Evolutionary conservation across 176 grass and related monocot genomes (phyloP).

Genomic region (Oryza meridionalis): DNA sequence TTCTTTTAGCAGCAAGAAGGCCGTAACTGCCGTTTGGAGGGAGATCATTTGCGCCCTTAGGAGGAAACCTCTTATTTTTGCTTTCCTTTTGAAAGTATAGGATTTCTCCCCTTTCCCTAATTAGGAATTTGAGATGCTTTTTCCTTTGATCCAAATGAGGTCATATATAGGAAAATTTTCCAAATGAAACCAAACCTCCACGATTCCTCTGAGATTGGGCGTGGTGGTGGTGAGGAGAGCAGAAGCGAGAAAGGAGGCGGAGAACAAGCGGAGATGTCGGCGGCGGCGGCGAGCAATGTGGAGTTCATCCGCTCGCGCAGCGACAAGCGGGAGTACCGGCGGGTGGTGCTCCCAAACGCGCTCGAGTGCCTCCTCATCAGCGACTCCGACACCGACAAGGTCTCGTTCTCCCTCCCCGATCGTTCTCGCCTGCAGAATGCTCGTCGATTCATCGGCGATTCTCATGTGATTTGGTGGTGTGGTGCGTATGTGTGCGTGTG

Average conservation of each 20-base stretch:
- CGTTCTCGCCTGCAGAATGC: conserved; percentile 13
- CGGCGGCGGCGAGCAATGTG: conserved; percentile 35
- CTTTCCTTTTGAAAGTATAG: too few relatives aligned
- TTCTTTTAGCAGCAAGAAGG: too few relatives aligned
- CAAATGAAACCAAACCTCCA: too few relatives aligned
- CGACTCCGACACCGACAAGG: conserved; percentile 96
- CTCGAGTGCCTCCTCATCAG: conserved; percentile 87
- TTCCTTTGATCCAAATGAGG: too few relatives aligned
- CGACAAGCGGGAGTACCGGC: conserved; percentile 87
- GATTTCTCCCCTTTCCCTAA: too few relatives aligned
- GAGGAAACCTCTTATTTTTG: too few relatives aligned
- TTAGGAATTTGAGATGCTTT: too few relatives aligned
- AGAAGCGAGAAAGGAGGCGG: not conserved
- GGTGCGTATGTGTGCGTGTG: not conserved
- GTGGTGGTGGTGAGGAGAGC: too few relatives aligned
- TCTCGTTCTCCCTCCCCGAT: not conserved
- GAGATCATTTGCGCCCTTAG: too few relatives aligned
- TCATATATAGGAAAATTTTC: too few relatives aligned
- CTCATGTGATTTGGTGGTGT: not conserved
- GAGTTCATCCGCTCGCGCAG: conserved; percentile 92
- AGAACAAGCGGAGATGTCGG: not conserved
- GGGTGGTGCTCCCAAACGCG: conserved; percentile 81
- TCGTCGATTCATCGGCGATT: not conserved
- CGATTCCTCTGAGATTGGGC: not conserved
- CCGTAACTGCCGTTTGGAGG: too few relatives aligned